Base-by-base conservation (phyloP, 192 early-diverging fungal species). In the Coemansia brasiliensis region DNA sequence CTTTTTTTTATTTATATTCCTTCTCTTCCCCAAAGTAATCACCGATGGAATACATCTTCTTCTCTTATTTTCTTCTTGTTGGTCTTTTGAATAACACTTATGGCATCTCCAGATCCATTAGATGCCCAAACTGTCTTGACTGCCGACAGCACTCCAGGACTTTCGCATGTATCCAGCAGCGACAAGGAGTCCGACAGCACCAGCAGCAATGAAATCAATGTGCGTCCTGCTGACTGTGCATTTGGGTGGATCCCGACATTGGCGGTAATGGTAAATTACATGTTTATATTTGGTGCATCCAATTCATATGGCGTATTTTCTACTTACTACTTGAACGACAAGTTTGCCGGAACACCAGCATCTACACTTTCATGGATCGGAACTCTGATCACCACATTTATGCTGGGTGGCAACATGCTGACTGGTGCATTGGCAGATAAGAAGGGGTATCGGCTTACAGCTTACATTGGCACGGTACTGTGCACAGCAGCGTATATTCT, bases 211-310 rank as follows among this genome's bases (percentile, higher is more conserved):
- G 40, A 42, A 42, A 49, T n/a, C 56, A 45, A 20, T 39, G 50
- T 66, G 3, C 60, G 63, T 9, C 74, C 74, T 0, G 48, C 61
- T 11, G 74, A 78, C 24, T 6, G 60, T 3, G 42, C 46, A 8
- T 78, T 63, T 32, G 69, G 74, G 10, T 78, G 74, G 74, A 68
- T 78, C 3, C 63, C 65, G 15, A 65, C 61, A 37, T 25, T 72
- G 39, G 63, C 64, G 2, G 59, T 55, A 4, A 85, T 17, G 83
- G 83, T 87, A 58, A 86, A 52, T 63, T 85, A 42, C 75, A 69
- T 69, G 62, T 69, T 69, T 42, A 65, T 65, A 5, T 65, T 73
- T 24, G 76, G 76, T 5, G 59, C 63, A 0, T 45, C 59, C 43
- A 79, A 74, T 38, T 61, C 65, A 5, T 79, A 66, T 37, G 76